These are phyloP conservation scores for Aspergillus haitiensis DNA, from an alignment of 495 filamentous ascomycete species.

Conservation along the genomic window DNA sequence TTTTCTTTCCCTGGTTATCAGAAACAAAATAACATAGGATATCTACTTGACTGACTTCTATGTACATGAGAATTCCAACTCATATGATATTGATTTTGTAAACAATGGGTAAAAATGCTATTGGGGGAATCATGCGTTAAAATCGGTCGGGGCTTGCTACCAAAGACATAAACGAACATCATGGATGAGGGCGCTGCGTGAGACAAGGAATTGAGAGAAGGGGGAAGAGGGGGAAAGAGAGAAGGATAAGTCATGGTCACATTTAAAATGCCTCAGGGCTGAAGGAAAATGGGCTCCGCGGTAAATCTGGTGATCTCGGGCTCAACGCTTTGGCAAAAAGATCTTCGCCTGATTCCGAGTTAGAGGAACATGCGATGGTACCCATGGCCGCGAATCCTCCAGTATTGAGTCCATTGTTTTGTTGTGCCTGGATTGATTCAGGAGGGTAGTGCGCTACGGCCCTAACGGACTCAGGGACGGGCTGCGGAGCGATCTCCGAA, in stretches of 20 bases:
- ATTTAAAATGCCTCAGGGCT: slow-evolving; percentile 26
- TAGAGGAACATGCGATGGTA: slow-evolving; percentile 27
- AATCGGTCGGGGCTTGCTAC: slow-evolving; percentile 2
- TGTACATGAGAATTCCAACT: slow-evolving; percentile 23
- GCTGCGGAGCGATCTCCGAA: slow-evolving; percentile 27
- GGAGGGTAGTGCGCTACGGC: slow-evolving; percentile 45
- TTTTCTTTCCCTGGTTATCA: background rate
- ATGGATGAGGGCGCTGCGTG: slow-evolving; percentile 8
- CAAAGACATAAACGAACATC: background rate
- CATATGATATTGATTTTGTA: slow-evolving; percentile 15
- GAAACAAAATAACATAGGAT: slow-evolving; percentile 2
- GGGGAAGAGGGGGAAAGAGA: background rate
- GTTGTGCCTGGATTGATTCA: slow-evolving; percentile 40
- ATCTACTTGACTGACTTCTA: slow-evolving; percentile 20
- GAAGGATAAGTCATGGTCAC: slow-evolving; percentile 13
- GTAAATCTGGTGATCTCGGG: slow-evolving; percentile 75
- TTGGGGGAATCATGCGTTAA: slow-evolving; percentile 21
- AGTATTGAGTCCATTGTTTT: slow-evolving; percentile 35
- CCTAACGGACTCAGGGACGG: slow-evolving; percentile 22
- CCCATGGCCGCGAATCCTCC: slow-evolving; percentile 41
- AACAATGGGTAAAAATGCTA: slow-evolving; percentile 18
- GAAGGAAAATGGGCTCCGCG: slow-evolving; percentile 69
- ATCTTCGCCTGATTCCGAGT: slow-evolving; percentile 63
- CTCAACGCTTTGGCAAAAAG: slow-evolving; percentile 80
- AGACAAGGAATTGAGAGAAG: slow-evolving; percentile 5